Percentiles rank a stretch among this genome's conserved stretches.
Conservation (phyloP, 345 rosid genomes). For the Pugionium cornutum region DNA sequence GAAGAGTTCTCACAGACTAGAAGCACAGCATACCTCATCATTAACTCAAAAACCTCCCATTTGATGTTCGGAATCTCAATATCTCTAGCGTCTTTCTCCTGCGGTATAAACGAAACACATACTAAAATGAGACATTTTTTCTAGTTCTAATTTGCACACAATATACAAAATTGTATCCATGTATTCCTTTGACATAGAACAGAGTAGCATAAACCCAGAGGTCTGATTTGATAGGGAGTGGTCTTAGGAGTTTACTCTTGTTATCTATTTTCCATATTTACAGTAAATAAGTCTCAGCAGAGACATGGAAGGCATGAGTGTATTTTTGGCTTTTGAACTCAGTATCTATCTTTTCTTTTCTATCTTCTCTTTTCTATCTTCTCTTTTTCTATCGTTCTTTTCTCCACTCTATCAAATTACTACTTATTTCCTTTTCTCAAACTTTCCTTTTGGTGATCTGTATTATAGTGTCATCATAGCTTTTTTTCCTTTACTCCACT, state of each 20-base stretch:
- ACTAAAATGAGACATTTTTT: neutral
- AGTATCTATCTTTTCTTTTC: too few relatives aligned
- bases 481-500: constrained; percentile 8
- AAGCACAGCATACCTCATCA: constrained; percentile 78
- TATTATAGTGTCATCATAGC: constrained; percentile 3
- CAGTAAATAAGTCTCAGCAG: too few relatives aligned
- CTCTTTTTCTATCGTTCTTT: too few relatives aligned
- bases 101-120: constrained; percentile 29
- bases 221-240: neutral
- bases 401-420: too few relatives aligned
- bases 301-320: too few relatives aligned
- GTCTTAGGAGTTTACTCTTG: too few relatives aligned
- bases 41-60: constrained; percentile 99
- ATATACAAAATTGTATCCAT: constrained; percentile 3
- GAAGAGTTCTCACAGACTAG: constrained; percentile 21
- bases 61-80: constrained; percentile 96
- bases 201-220: constrained; percentile 6
- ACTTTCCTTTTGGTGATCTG: too few relatives aligned
- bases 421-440: too few relatives aligned
- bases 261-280: too few relatives aligned
- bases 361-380: too few relatives aligned
- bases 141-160: neutral
- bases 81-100: constrained; percentile 98
- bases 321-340: too few relatives aligned
- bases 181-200: constrained; percentile 15